Percentiles rank a stretch among this genome's conserved stretches.
Conservation (phyloP, 148 eudicot genomes). For the Heliamphora exappendiculata region DNA sequence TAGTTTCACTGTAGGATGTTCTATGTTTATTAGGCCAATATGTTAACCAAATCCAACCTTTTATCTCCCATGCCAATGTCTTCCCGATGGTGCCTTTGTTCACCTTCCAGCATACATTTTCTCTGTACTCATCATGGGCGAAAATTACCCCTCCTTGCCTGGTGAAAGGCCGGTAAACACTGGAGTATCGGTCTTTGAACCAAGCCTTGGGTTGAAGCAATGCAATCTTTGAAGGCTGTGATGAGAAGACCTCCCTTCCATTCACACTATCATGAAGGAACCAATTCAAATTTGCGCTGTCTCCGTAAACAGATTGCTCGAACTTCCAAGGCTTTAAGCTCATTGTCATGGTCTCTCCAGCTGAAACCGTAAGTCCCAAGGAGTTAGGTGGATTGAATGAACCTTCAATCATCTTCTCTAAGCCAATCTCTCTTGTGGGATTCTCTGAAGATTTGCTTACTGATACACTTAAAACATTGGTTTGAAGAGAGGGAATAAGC, state of each 20-base stretch:
- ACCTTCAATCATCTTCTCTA: conserved; percentile 51
- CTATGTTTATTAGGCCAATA: conserved; percentile 81
- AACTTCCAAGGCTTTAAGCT: conserved; percentile 82
- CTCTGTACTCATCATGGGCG: conserved; percentile 72
- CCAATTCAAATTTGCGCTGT: conserved; percentile 65
- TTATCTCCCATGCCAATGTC: conserved; percentile 67
- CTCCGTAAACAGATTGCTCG: conserved; percentile 66
- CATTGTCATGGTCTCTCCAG: conserved; percentile 48
- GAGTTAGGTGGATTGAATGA: conserved; percentile 48
- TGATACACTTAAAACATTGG: conserved; percentile 56
- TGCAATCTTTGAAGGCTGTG: conserved; percentile 56
- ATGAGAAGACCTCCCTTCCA: conserved; percentile 77
- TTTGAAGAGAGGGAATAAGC: conserved; percentile 51
- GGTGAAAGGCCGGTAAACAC: conserved; percentile 61
- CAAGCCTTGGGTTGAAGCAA: conserved; percentile 63
- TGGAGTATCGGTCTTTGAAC: conserved; percentile 74
- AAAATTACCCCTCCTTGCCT: conserved; percentile 83
- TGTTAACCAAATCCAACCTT: conserved; percentile 73
- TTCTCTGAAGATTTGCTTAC: conserved; percentile 79
- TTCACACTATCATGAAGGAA: conserved; percentile 52
- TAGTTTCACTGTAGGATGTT: conserved; percentile 66
- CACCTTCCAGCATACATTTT: conserved; percentile 72
- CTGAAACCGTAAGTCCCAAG: conserved; percentile 46
- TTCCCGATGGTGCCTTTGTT: conserved; percentile 42
- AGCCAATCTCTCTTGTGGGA: conserved; percentile 46